Evolutionary conservation across 2,329 filamentous ascomycete genomes (phyloP).

Genomic region (Colletotrichum tamarilloi): DNA sequence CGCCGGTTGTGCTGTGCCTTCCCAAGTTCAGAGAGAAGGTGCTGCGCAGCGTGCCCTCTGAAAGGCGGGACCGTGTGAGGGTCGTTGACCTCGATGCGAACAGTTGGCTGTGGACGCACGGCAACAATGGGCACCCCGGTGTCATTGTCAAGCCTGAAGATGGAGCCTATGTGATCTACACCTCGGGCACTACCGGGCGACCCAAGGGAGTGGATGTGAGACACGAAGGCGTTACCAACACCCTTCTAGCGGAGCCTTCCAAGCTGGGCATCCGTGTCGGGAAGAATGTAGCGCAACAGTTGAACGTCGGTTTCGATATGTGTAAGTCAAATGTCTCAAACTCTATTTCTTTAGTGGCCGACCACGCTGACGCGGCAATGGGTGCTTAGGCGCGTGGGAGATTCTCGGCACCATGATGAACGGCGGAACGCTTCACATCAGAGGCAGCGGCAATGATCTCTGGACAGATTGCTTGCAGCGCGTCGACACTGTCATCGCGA

Average conservation of each 20-base stretch:
- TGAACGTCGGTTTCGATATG: constrained; percentile 72
- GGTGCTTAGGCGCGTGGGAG: constrained; percentile 66
- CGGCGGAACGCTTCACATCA: constrained; percentile 36
- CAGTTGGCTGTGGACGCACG: constrained; percentile 31
- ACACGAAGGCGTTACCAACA: constrained; percentile 48
- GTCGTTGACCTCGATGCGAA: constrained; percentile 33
- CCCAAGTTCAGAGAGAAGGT: constrained; percentile 34
- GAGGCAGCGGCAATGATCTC: constrained; percentile 36
- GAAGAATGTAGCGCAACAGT: constrained; percentile 63
- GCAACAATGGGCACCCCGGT: constrained; percentile 30
- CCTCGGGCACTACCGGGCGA: constrained; percentile 67
- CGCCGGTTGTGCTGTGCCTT: constrained; percentile 60
- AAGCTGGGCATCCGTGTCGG: constrained; percentile 61
- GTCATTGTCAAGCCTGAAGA: constrained; percentile 47
- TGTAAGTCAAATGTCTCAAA: constrained; percentile 52
- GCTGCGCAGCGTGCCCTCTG: constrained; percentile 18
- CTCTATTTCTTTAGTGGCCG: not conserved
- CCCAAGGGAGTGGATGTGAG: constrained; percentile 70
- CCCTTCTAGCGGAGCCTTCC: constrained; percentile 7
- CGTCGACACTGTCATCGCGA: constrained; percentile 38
- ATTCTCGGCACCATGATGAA: constrained; percentile 55
- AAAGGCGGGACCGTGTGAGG: constrained; percentile 16
- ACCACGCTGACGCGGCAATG: constrained; percentile 9
- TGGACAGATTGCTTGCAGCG: constrained; percentile 35
- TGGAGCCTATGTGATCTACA: constrained; percentile 64